phyloP scores from a whole-genome alignment of 2,329 filamentous ascomycete genomes.

The Fusarium austroafricanum region DNA sequence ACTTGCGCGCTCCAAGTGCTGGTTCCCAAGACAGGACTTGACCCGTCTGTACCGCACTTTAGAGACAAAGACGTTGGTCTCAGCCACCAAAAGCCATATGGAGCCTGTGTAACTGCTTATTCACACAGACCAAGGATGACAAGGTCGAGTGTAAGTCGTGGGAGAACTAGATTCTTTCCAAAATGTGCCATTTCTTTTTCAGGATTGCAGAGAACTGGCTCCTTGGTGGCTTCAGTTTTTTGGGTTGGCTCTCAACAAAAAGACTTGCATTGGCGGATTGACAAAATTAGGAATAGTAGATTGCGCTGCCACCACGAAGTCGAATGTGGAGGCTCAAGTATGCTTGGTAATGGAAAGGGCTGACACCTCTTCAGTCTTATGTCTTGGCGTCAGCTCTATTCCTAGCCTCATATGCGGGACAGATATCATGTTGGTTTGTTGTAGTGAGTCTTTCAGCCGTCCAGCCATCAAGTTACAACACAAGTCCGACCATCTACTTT shows the following conservation, averaged over 20 bases:
- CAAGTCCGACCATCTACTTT: background rate
- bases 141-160: background rate
- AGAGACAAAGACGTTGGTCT: slow-evolving; percentile 2
- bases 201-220: background rate
- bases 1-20: background rate
- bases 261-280: background rate
- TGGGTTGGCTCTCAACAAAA: background rate
- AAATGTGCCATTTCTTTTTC: background rate
- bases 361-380: background rate
- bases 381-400: slow-evolving; percentile 11
- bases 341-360: background rate
- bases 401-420: slow-evolving; percentile 7
- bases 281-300: background rate
- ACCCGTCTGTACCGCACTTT: background rate
- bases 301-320: background rate
- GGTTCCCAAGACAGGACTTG: background rate
- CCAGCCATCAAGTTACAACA: background rate
- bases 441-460: background rate
- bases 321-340: background rate
- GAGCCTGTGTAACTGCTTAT: background rate
- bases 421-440: slow-evolving; percentile 1
- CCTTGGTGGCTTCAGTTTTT: background rate
- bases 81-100: slow-evolving; percentile 1
- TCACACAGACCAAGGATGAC: background rate
- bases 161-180: background rate